Evolutionary conservation across 768 basidiomycete genomes (phyloP), one percentile per base, ranked within the genome.

Genomic region (Psilocybe cubensis): DNA sequence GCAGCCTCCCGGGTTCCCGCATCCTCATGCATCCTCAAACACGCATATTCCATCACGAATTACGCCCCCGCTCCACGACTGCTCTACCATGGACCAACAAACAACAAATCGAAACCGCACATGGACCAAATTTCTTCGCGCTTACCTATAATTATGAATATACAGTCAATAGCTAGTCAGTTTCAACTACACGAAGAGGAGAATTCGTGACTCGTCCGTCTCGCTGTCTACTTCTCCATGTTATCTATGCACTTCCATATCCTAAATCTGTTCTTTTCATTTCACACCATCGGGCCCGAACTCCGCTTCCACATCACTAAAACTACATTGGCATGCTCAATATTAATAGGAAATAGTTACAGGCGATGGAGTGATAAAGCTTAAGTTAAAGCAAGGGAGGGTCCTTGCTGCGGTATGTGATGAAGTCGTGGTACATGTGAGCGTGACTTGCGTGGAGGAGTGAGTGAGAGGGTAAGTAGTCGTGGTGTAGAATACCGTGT

Each of bases 101-200:
- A n/a, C n/a, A n/a, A n/a, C n/a, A n/a, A n/a, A n/a, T n/a, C n/a
- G n/a, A 48, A 40, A 47, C 38, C 27, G 20, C n/a, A 54, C 43
- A 28, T 53, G 43, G 42, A 52, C 23, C n/a, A 53, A n/a, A 40
- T 25, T 42, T 52, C 38, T 41, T 21, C 11, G 8, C 6, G 29
- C 40, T 17, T 18, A 29, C 41, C 38, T 58, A 54, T 59, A 52
- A 49, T 59, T 54, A 53, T 58, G 35, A 49, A 41, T 44, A 55
- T 47, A 33, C 48, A 58, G 58, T 59, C 52, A 50, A 35, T 54
- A 58, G 28, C 12, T 17, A 14, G 7, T 12, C 31, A 6, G 31
- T n/a, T n/a, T n/a, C 41, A 46, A 20, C 23, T 25, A 53, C 33
- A 44, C 35, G 35, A 45, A 44, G 44, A 29, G 11, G n/a, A n/a